Base-by-base conservation (phyloP, 2,329 filamentous ascomycete genomes). In the Colletotrichum caudatum region DNA sequence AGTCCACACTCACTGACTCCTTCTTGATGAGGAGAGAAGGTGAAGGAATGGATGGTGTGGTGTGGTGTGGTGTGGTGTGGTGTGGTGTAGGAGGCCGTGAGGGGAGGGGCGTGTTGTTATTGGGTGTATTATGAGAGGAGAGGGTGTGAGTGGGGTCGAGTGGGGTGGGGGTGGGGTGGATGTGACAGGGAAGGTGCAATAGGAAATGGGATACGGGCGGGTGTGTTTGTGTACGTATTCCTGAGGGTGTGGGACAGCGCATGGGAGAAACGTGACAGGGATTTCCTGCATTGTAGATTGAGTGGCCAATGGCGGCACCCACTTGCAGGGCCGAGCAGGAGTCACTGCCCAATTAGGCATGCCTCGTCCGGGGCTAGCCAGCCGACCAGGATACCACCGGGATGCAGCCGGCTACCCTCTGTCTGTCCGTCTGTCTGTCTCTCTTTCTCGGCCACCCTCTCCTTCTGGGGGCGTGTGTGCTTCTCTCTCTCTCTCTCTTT, bases 231-330 rank as follows among this genome's bases (percentile, higher is more conserved):
- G 8, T 12, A 4, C 14, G 37, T 39, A 39, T 39, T 14, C 20
- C 4, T 20, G 11, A 5, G 75, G 77, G 80, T 65, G 74, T 81
- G 81, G 81, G 79, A 84, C 84, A 82, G 76, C 80, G 83, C 84
- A 86, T 86, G 83, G 83, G 80, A 83, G 81, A 84, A 84, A 84
- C 80, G 82, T 83, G 84, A 85, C 82, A 84, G 80, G 84, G 84
- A 78, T 78, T 77, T 75, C 78, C 81, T 81, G 82, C 80, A 82
- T 83, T 82, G 83, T 81, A 82, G 81, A 88, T 87, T 83, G 84
- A 83, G 78, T 81, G 81, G 76, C 86, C 86, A 88, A 88, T 88
- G 80, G 82, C 77, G 77, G 78, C 71, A 73, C 66, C 58, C 72
- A 66, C 62, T 76, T 72, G 62, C 72, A 80, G 79, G 79, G 79